Evolutionary conservation across 202 grass and related monocot genomes (phyloP), one percentile per base, ranked within the genome.

Genomic region (Eragrostis tef): DNA sequence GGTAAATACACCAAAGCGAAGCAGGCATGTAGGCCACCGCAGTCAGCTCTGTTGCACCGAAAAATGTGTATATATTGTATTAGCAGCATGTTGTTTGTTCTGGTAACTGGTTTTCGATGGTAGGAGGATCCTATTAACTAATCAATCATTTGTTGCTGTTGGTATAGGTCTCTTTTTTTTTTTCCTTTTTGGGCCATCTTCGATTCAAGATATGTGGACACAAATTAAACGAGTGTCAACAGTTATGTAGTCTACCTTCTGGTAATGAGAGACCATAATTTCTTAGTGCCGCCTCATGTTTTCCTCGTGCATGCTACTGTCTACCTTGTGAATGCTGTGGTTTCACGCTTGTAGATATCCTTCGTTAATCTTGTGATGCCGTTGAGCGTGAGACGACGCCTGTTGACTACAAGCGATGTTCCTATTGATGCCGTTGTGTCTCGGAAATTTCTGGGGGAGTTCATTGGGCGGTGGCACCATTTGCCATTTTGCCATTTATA

Each of bases 31-130:
- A 80, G 36, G 77, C 53, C 36, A 53, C 77, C 45, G 43, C 83
- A 66, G 79, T 67, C 65, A 73, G 58, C 71, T 85, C 77, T 75
- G 67, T 53, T 51, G n/a, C 5, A 42, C 42, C 12, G 3, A 39
- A 67, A 81, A 36, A 79, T 81, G 48, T 93, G 75, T 93, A 90
- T 71, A 93, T 88, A 91, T 90, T 86, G 83, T 85, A 88, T 50
- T 68, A 56, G 75, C 44, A 78, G 36, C 31, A 78, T 73, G 80
- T 77, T 81, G 57, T 84, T 82, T 85, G 81, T 78, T 78, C 58
- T 41, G 58, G 60, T 84, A 50, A 73, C 71, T 26, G 21, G 22
- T 46, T 79, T 79, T 48, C 9, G 22, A 72, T 81, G 54, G 70
- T 83, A 81, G 71, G 20, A 57, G 49, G 44, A 49, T 67, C 34